Evolutionary conservation across 768 basidiomycete genomes (phyloP).

Genomic region (Asterophora parasitica): DNA sequence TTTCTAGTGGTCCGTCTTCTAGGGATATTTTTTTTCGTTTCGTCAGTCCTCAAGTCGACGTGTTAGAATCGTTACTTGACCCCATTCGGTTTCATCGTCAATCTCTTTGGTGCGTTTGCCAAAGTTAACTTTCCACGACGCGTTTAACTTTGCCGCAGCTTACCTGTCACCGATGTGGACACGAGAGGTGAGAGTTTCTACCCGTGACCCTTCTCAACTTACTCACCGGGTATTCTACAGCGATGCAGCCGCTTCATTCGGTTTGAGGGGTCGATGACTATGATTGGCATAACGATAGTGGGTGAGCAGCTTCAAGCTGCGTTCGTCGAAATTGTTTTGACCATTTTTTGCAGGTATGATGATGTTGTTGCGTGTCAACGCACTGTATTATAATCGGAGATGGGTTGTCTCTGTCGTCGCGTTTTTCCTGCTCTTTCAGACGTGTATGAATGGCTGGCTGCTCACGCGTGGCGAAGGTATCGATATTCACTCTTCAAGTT

Average conservation of each 20-base stretch:
- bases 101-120: constrained; percentile 38
- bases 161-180: constrained; percentile 40
- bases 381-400: constrained; percentile 31
- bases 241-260: constrained; percentile 40
- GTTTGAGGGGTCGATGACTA: constrained; percentile 49
- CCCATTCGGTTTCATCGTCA: constrained; percentile 57
- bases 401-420: constrained; percentile 26
- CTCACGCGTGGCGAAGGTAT: constrained; percentile 45
- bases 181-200: constrained; percentile 24
- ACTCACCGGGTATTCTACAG: not conserved
- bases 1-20: constrained; percentile 40
- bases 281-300: constrained; percentile 47
- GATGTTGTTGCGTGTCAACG: constrained; percentile 53
- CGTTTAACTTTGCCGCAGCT: constrained; percentile 22
- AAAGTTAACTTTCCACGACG: not conserved
- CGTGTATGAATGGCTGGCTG: constrained; percentile 51
- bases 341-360: constrained; percentile 31
- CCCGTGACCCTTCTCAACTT: not conserved
- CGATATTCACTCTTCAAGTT: too few relatives aligned
- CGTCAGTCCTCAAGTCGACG: not conserved
- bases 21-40: not conserved
- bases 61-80: constrained; percentile 60
- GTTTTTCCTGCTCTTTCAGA: constrained; percentile 37
- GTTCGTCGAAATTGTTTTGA: not conserved
- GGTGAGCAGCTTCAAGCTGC: constrained; percentile 19